Conservation (phyloP, 805 yeast genomes). For the Yarrowia sp. region DNA sequence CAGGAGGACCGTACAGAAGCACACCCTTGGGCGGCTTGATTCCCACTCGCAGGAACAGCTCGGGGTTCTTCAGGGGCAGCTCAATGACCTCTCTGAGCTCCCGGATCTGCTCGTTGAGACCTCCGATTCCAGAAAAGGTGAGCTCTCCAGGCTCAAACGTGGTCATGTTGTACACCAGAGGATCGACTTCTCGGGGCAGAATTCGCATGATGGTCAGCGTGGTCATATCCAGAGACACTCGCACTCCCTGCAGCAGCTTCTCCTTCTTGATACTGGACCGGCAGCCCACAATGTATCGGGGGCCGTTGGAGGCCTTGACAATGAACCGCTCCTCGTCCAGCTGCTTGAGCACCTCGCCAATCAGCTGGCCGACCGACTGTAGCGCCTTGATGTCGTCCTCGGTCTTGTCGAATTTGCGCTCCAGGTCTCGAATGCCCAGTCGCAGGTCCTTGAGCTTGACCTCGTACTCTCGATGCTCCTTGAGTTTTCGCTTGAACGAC, state of each 20-base stretch:
- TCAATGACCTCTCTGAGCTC: conserved; percentile 98
- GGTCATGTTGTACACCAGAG: conserved; percentile 97
- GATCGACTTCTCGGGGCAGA: conserved; percentile 97
- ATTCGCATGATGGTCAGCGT: conserved; percentile 97
- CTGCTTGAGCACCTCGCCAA: conserved; percentile 96
- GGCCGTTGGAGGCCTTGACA: conserved; percentile 96
- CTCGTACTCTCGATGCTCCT: conserved; percentile 95
- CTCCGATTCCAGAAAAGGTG: conserved; percentile 95
- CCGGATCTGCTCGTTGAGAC: conserved; percentile 91
- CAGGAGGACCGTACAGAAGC: conserved; percentile 95
- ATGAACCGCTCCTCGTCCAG: conserved; percentile 91
- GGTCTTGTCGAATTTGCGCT: conserved; percentile 85
- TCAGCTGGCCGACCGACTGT: conserved; percentile 95
- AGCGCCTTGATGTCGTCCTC: conserved; percentile 97
- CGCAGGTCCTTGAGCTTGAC: conserved; percentile 86
- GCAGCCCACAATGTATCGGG: conserved; percentile 97
- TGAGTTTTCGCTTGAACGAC: conserved; percentile 80
- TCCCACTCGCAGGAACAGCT: conserved; percentile 92
- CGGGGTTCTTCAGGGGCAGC: conserved; percentile 95
- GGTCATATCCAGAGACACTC: conserved; percentile 97
- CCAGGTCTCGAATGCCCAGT: conserved; percentile 80
- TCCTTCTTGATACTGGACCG: conserved; percentile 89
- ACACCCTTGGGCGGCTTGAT: conserved; percentile 99
- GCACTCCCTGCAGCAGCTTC: conserved; percentile 85
- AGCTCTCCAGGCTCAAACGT: conserved; percentile 97